Base-by-base conservation (phyloP, 208 protist genomes). In the Crithidia mellificae region DNA sequence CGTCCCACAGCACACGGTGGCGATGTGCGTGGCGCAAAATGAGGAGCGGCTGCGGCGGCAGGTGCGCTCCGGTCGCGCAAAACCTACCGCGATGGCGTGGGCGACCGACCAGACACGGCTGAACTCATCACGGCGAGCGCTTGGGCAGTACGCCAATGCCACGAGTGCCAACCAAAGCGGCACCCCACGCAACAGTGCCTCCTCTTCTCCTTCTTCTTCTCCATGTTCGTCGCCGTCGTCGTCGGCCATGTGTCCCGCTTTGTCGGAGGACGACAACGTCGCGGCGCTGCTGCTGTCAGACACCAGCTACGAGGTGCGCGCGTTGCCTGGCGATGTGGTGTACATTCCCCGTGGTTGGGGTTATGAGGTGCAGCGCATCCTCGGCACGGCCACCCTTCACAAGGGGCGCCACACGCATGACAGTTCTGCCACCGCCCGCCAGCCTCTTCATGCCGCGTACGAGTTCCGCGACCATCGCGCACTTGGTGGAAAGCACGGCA, bases 261-360 rank as follows among this genome's bases (percentile, higher is more conserved):
- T n/a, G n/a, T n/a, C n/a, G n/a, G n/a, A n/a, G n/a, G n/a, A n/a
- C n/a, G n/a, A n/a, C n/a, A n/a, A n/a, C n/a, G n/a, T n/a, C n/a
- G n/a, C n/a, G n/a, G n/a, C n/a, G n/a, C n/a, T n/a, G n/a, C n/a
- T n/a, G n/a, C 34, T 11, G 34, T 38, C 34, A 38, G 41, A 15
- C 29, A 49, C 62, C 8, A 63, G 70, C 24, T 88, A 90, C 63
- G 77, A 91, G 47, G 80, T 94, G 61, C 83, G 86, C 32, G 89
- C 83, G 22, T 54, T 94, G 49, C 89, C 89, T 19, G 89, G 89
- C 5, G 89, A 94, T 72, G 89, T 90, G 20, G 68, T 94, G 25
- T 94, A 82, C 74, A 78, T 94, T 20, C 89, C 89, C 4, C 77
- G 80, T 4, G 80, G 84, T 0, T 94, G 84, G 79, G 79, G 70